Percentiles rank a stretch among this genome's conserved stretches.
Evolutionary conservation across 768 basidiomycete genomes (phyloP).

Genomic region (Xanthoconium purpureum): DNA sequence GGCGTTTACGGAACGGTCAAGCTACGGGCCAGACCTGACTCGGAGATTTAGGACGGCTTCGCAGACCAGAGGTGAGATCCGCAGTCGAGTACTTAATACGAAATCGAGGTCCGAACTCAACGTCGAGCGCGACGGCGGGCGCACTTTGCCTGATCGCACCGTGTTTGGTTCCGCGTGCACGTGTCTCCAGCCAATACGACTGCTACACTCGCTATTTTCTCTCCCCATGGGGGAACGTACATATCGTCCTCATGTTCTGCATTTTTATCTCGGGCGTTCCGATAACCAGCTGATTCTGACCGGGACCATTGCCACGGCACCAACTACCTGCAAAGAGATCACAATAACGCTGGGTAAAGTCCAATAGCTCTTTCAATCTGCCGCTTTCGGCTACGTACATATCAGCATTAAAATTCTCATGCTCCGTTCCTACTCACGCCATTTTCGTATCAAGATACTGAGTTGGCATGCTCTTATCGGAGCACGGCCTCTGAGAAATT

Average conservation of each 20-base stretch:
- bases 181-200: neutral
- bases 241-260: neutral
- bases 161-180: constrained; percentile 5
- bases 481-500: neutral
- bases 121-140: neutral
- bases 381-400: constrained; percentile 17
- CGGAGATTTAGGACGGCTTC: neutral
- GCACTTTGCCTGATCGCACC: constrained; percentile 2
- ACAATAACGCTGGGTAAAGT: constrained; percentile 2
- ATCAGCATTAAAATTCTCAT: constrained; percentile 4
- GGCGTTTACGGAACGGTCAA: constrained; percentile 31
- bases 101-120: neutral
- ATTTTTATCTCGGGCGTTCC: constrained; percentile 2
- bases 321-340: neutral
- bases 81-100: neutral
- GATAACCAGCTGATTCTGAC: neutral
- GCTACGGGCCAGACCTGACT: neutral
- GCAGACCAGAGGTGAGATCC: neutral
- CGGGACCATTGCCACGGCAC: constrained; percentile 1
- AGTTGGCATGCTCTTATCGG: constrained; percentile 3
- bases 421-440: constrained; percentile 5
- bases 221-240: neutral
- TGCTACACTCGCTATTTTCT: neutral
- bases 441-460: neutral
- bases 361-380: constrained; percentile 18